phyloP scores from a whole-genome alignment of 768 basidiomycete genomes.

The Stropharia rugosoannulata region DNA sequence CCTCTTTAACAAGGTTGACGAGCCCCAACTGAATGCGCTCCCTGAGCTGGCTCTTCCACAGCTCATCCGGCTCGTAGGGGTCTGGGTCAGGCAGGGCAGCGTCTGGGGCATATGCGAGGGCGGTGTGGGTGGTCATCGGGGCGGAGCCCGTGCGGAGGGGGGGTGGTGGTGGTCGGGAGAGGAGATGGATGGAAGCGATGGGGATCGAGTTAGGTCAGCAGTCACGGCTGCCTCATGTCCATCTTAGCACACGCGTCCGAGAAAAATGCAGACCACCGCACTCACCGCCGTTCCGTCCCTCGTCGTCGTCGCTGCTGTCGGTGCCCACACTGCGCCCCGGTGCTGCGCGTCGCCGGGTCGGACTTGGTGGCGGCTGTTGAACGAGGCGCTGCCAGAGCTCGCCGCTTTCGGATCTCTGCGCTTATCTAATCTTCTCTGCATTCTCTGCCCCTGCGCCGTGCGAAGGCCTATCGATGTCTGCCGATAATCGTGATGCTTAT shows the following conservation, averaged over 20 bases:
- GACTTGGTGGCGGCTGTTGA: slow-evolving; percentile 21
- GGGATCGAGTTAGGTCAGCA: slow-evolving; percentile 19
- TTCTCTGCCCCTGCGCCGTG: not conserved
- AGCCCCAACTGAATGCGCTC: slow-evolving; percentile 49
- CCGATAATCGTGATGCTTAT: slow-evolving; percentile 3
- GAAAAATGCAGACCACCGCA: slow-evolving; percentile 16
- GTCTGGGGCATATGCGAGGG: slow-evolving; percentile 22
- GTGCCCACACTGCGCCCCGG: slow-evolving; percentile 4
- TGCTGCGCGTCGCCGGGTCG: slow-evolving; percentile 11
- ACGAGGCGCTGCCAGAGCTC: slow-evolving; percentile 17
- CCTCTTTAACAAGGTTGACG: slow-evolving; percentile 51
- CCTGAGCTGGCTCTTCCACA: slow-evolving; percentile 49
- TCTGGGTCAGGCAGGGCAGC: slow-evolving; percentile 23
- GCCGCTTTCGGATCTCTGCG: slow-evolving; percentile 21
- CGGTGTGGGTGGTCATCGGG: slow-evolving; percentile 34
- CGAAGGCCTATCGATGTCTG: slow-evolving; percentile 2
- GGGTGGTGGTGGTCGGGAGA: slow-evolving; percentile 7
- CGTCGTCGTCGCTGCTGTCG: slow-evolving; percentile 14
- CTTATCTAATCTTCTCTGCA: slow-evolving; percentile 23
- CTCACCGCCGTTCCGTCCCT: slow-evolving; percentile 23
- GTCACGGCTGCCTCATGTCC: slow-evolving; percentile 55
- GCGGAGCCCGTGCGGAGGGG: slow-evolving; percentile 3
- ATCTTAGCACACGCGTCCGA: slow-evolving; percentile 52
- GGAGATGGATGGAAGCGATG: slow-evolving; percentile 16
- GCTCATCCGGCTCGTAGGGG: slow-evolving; percentile 50